Evolutionary conservation across 2,329 filamentous ascomycete species (phyloP).

Genomic region (Ascochyta koolunga): DNA sequence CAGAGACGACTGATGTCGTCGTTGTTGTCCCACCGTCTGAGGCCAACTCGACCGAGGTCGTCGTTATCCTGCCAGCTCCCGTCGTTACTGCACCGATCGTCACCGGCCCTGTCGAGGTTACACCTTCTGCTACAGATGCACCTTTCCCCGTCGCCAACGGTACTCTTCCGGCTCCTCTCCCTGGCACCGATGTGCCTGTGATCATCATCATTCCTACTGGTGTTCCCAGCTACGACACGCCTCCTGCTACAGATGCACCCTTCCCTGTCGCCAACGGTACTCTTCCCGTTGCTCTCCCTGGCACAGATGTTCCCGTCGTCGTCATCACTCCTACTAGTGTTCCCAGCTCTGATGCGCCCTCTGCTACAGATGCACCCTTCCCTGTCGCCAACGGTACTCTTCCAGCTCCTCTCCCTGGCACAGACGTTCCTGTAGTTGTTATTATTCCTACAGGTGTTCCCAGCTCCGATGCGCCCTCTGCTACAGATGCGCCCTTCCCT

Average conservation of each 20-base stretch:
- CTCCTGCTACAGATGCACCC: too few species aligned
- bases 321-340: too few species aligned
- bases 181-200: constrained; percentile 1
- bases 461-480: background rate
- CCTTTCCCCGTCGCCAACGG: constrained; percentile 5
- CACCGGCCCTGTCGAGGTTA: constrained; percentile 3
- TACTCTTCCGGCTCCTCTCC: constrained; percentile 1
- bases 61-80: constrained; percentile 2
- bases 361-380: too few species aligned
- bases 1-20: background rate
- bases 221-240: background rate
- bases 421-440: background rate
- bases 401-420: background rate
- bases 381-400: constrained; percentile 5
- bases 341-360: too few species aligned
- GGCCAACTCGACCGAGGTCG: constrained; percentile 1
- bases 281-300: too few species aligned
- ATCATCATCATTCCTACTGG: constrained; percentile 1
- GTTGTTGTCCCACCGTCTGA: background rate
- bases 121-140: constrained; percentile 5
- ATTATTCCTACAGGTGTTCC: constrained; percentile 2
- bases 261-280: too few species aligned
- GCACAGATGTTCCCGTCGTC: too few species aligned
- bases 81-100: constrained; percentile 3
- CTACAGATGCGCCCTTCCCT: too few species aligned